phyloP scores from a whole-genome alignment of 306 rosid species.

The Casuarina cunninghamiana region DNA sequence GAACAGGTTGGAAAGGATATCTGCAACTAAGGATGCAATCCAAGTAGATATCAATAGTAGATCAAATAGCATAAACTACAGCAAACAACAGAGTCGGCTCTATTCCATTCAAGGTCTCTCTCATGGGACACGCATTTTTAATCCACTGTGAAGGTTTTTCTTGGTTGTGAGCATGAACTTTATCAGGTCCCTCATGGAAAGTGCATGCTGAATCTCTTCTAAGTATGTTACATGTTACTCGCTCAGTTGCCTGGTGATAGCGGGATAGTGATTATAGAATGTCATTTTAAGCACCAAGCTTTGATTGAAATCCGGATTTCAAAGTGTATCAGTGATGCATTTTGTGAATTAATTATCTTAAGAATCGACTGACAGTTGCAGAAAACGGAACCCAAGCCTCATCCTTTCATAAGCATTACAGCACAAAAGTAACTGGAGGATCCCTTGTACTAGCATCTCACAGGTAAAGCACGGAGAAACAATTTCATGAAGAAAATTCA shows the following conservation, averaged over 20 bases:
- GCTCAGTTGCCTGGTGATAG: neutral
- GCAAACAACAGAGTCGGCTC: conserved; percentile 6
- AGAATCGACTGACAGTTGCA: neutral
- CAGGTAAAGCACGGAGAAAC: neutral
- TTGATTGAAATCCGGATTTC: neutral
- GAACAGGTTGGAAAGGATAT: neutral
- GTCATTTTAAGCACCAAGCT: neutral
- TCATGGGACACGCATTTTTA: neutral
- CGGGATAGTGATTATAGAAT: neutral
- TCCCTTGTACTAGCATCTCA: neutral
- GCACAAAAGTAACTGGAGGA: too few species aligned
- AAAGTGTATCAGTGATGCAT: neutral
- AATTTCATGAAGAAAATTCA: neutral
- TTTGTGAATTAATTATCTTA: neutral
- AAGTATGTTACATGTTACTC: neutral
- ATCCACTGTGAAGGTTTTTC: neutral
- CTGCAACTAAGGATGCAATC: neutral
- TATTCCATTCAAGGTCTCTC: neutral
- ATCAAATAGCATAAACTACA: neutral
- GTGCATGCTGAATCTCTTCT: neutral
- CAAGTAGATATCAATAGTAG: neutral
- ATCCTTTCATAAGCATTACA: neutral
- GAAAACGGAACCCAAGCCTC: neutral
- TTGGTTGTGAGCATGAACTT: neutral
- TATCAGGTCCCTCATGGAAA: neutral